Conservation (phyloP, 768 basidiomycete species). For the Kwoniella newhampshirensis region DNA sequence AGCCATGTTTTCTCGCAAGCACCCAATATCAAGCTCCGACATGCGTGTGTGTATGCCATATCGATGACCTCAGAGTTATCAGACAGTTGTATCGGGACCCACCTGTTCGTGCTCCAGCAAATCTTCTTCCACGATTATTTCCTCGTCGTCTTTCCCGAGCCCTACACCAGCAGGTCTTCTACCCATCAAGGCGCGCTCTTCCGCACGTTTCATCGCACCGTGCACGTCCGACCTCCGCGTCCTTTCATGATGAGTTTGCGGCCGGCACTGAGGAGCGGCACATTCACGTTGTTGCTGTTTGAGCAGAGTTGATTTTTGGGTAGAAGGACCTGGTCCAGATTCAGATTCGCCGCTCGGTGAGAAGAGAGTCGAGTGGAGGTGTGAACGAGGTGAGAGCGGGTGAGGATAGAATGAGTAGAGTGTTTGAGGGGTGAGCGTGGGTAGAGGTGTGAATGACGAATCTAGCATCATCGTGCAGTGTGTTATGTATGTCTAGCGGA, state of each 20-base stretch:
- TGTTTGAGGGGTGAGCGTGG: constrained; percentile 11
- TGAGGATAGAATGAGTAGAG: constrained; percentile 39
- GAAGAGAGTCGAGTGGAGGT: constrained; percentile 22
- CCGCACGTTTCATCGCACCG: constrained; percentile 13
- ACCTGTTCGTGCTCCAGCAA: constrained; percentile 43
- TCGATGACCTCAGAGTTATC: neutral
- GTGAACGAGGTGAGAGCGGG: constrained; percentile 22
- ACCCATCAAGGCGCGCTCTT: constrained; percentile 37
- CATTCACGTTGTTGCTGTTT: neutral
- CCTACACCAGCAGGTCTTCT: constrained; percentile 31
- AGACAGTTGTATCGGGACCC: constrained; percentile 10
- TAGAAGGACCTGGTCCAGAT: constrained; percentile 17
- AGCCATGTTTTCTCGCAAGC: neutral
- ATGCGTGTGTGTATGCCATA: neutral
- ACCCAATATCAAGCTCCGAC: too few species aligned
- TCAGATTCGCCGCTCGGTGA: neutral
- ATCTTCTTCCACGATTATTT: constrained; percentile 37
- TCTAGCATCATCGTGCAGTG: constrained; percentile 13
- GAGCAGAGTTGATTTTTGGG: neutral
- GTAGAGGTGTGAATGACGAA: constrained; percentile 7
- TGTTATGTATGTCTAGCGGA: too few species aligned
- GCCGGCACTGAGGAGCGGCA: too few species aligned
- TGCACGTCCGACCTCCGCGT: constrained; percentile 1
- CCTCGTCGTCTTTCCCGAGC: constrained; percentile 30
- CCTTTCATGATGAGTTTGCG: neutral